Evolutionary conservation across 306 rosid genomes (phyloP).

Genomic region (Clitoria ternatea): DNA sequence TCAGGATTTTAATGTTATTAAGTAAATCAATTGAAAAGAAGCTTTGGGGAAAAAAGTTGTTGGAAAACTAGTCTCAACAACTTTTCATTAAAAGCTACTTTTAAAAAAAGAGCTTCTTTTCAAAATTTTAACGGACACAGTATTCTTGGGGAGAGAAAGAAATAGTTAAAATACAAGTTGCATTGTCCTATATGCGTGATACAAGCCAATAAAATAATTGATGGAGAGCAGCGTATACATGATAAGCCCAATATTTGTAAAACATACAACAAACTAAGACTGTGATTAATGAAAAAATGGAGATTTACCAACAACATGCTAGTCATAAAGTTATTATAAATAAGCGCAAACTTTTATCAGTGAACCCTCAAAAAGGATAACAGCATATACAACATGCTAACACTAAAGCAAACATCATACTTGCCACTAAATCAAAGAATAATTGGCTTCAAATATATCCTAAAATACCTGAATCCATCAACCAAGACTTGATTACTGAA

Average conservation of each 20-base stretch:
- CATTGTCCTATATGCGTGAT: neutral
- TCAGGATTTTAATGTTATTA: too few species aligned
- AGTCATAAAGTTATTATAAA: neutral
- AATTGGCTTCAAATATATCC: slow-evolving; percentile 17
- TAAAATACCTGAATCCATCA: slow-evolving; percentile 60
- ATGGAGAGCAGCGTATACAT: neutral
- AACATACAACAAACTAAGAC: slow-evolving; percentile 12
- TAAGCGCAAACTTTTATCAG: slow-evolving; percentile 16
- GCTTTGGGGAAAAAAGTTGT: too few species aligned
- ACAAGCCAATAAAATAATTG: slow-evolving; percentile 10
- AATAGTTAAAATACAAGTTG: neutral
- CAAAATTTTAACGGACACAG: too few species aligned
- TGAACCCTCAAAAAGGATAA: slow-evolving; percentile 1
- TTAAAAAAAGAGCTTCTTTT: too few species aligned
- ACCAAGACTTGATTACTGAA: slow-evolving; percentile 37
- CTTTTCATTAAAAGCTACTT: too few species aligned
- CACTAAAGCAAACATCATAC: slow-evolving; percentile 9
- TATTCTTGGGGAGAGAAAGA: neutral
- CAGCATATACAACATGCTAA: neutral
- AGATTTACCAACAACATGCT: slow-evolving; percentile 14
- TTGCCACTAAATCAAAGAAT: slow-evolving; percentile 6
- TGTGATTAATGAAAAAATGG: neutral
- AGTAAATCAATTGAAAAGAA: too few species aligned
- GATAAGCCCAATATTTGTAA: neutral
- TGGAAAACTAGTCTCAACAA: too few species aligned